phyloP scores from a whole-genome alignment of 257 asterid genomes.

The Parsonsia alboflavescens region DNA sequence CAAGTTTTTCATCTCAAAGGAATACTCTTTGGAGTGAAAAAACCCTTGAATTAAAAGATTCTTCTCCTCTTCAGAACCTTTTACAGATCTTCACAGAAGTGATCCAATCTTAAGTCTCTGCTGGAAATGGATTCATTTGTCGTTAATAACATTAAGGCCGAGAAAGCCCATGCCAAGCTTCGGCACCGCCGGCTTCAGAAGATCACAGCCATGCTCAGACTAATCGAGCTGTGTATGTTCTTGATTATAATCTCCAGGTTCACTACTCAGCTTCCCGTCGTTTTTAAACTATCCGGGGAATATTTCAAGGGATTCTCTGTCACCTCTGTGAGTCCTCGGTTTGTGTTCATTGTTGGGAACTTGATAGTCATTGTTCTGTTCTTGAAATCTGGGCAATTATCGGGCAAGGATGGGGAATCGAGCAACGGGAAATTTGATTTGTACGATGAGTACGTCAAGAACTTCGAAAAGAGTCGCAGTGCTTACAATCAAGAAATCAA shows the following conservation, averaged over 20 bases:
- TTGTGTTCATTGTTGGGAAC: slow-evolving; percentile 70
- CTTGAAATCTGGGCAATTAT: slow-evolving; percentile 39
- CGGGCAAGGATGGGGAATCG: slow-evolving; percentile 20
- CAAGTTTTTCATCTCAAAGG: slow-evolving; percentile 21
- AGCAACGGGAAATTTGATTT: slow-evolving; percentile 23
- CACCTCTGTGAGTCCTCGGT: slow-evolving; percentile 43
- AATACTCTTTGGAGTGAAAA: slow-evolving; percentile 22
- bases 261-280: slow-evolving; percentile 32
- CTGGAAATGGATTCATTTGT: slow-evolving; percentile 30
- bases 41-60: not conserved
- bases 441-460: slow-evolving; percentile 50
- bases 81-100: not conserved
- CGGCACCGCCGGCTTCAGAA: slow-evolving; percentile 21
- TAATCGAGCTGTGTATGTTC: slow-evolving; percentile 28
- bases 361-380: slow-evolving; percentile 50
- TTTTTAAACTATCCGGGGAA: slow-evolving; percentile 32
- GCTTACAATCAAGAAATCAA: not conserved
- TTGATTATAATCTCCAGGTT: slow-evolving; percentile 26
- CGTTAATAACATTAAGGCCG: slow-evolving; percentile 24
- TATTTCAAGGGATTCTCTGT: slow-evolving; percentile 38
- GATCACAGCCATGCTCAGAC: slow-evolving; percentile 26
- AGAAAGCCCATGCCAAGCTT: slow-evolving; percentile 24
- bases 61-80: not conserved
- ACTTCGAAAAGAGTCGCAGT: slow-evolving; percentile 27
- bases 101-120: not conserved